These are phyloP conservation scores for Aspergillus heteromorphus DNA, from an alignment of 495 filamentous ascomycete genomes.

Conservation along the genomic window DNA sequence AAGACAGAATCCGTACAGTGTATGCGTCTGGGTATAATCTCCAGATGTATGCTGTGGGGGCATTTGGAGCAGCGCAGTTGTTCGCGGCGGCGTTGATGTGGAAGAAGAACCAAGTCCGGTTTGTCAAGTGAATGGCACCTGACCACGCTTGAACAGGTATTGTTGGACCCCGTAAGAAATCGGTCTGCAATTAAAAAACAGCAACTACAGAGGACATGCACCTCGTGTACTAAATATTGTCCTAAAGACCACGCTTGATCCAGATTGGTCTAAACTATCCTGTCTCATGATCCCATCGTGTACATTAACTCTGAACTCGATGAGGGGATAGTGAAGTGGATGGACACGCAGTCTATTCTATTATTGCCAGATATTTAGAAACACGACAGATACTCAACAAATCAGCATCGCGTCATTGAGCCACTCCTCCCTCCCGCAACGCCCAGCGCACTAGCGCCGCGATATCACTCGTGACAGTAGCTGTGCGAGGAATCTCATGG, in stretches of 20 bases:
- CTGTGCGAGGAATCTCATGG: slow-evolving; percentile 49
- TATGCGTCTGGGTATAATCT: slow-evolving; percentile 22
- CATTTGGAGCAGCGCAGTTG: slow-evolving; percentile 17
- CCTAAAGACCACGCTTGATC: background rate
- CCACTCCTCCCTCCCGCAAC: slow-evolving; percentile 9
- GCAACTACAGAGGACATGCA: too few relatives aligned
- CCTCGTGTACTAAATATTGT: background rate
- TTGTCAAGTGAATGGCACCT: background rate
- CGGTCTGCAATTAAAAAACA: too few relatives aligned
- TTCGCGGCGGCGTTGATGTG: slow-evolving; percentile 15
- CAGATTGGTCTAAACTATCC: background rate
- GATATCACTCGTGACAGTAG: slow-evolving; percentile 28
- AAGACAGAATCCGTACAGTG: slow-evolving; percentile 11
- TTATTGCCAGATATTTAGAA: background rate
- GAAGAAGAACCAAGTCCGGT: slow-evolving; percentile 11
- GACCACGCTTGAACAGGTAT: background rate
- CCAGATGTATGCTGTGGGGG: slow-evolving; percentile 25
- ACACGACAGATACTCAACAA: background rate
- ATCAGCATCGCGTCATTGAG: background rate
- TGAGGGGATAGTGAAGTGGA: too few relatives aligned
- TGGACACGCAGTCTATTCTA: background rate
- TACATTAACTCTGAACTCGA: too few relatives aligned
- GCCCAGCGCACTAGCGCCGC: slow-evolving; percentile 38
- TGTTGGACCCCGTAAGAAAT: background rate
- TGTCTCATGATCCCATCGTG: too few relatives aligned